Conservation (phyloP, 805 yeast species). For the Suhomyces tanzawaensis region DNA sequence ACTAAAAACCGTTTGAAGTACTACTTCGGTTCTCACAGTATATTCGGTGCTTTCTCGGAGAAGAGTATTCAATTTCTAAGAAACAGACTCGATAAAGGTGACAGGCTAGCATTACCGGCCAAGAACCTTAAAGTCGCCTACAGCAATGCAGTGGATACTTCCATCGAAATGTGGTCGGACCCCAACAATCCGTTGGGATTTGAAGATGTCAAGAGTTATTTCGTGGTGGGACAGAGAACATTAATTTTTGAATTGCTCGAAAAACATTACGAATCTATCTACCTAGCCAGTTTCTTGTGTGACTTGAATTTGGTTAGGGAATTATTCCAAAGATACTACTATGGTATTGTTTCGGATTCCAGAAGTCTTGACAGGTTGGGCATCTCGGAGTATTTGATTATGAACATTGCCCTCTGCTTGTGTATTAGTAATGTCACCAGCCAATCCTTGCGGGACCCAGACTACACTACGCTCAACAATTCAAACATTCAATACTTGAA, state of each 20-base stretch:
- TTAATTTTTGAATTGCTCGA: conserved; percentile 13
- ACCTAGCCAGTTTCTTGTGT: conserved; percentile 12
- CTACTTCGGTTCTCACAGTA: conserved; percentile 17
- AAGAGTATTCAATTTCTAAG: conserved; percentile 16
- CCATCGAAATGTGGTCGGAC: conserved; percentile 13
- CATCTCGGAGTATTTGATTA: conserved; percentile 17
- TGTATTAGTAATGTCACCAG: conserved; percentile 5
- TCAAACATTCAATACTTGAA: neutral
- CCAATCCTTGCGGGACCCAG: neutral
- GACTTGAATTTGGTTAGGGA: conserved; percentile 6
- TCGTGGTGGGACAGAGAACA: conserved; percentile 7
- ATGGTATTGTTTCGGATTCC: conserved; percentile 4
- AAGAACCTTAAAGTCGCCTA: conserved; percentile 13
- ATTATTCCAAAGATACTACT: conserved; percentile 13
- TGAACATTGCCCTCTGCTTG: conserved; percentile 15
- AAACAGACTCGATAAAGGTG: conserved; percentile 9
- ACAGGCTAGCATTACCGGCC: conserved; percentile 12
- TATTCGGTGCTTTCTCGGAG: conserved; percentile 14
- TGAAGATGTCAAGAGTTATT: conserved; percentile 10
- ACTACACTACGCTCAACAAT: neutral
- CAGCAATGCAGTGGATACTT: conserved; percentile 6
- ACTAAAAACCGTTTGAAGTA: conserved; percentile 4
- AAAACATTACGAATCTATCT: conserved; percentile 7
- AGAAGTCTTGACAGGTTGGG: neutral
- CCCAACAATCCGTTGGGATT: neutral